phyloP scores from a whole-genome alignment of 768 basidiomycete genomes.

The Lentinula lateritia region DNA sequence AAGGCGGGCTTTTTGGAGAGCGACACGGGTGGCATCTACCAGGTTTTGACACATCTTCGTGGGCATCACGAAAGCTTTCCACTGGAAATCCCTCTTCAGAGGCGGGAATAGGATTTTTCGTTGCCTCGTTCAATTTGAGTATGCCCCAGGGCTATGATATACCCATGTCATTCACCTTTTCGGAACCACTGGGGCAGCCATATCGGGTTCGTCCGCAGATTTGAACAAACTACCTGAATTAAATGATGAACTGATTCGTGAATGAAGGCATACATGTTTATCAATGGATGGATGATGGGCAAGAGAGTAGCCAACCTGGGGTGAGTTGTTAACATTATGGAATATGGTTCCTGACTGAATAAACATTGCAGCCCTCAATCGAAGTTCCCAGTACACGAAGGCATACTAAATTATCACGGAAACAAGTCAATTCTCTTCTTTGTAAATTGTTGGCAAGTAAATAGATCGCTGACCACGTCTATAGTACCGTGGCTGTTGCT shows the following conservation, averaged over 20 bases:
- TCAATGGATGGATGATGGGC: conserved; percentile 91
- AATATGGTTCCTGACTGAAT: neutral
- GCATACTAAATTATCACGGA: conserved; percentile 70
- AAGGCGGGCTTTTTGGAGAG: conserved; percentile 70
- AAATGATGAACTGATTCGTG: neutral
- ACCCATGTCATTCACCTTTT: conserved; percentile 68
- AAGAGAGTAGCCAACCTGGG: conserved; percentile 70
- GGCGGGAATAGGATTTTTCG: conserved; percentile 80
- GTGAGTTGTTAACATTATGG: conserved; percentile 26
- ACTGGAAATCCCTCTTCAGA: conserved; percentile 49
- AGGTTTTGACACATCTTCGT: conserved; percentile 57
- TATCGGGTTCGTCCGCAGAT: conserved; percentile 36
- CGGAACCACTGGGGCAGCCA: conserved; percentile 50
- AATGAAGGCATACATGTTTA: conserved; percentile 52
- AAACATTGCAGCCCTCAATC: conserved; percentile 52
- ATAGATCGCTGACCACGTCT: neutral
- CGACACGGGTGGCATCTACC: conserved; percentile 73
- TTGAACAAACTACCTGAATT: neutral
- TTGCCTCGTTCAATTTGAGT: conserved; percentile 62
- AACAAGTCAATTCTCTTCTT: conserved; percentile 45
- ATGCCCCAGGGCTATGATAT: conserved; percentile 60
- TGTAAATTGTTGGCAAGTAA: too few relatives aligned
- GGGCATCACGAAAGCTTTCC: conserved; percentile 51
- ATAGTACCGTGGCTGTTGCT: conserved; percentile 49
- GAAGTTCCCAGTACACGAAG: conserved; percentile 80